A percentile compares a stretch with the other conserved stretches of the same genome.
phyloP scores from a whole-genome alignment of 192 early-diverging fungal species.

The Paraglomus brasilianum region DNA sequence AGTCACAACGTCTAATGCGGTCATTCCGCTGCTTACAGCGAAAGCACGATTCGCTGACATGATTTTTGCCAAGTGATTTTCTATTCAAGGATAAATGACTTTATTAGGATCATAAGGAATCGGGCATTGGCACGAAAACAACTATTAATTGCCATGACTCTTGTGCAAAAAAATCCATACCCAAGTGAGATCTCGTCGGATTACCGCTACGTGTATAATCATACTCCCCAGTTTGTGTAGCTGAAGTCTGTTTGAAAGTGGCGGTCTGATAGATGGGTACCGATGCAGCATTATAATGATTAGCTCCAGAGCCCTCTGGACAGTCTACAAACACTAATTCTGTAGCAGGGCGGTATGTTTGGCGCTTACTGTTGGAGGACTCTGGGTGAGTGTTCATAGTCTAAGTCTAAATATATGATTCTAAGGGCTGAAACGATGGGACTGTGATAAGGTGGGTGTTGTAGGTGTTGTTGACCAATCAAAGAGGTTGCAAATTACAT shows the following conservation, averaged over 20 bases:
- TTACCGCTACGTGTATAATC: conserved; percentile 98
- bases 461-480: too few species aligned
- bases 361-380: not conserved
- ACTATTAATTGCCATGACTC: not conserved
- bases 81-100: conserved; percentile 39
- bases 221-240: conserved; percentile 83
- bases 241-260: conserved; percentile 90
- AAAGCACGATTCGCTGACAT: conserved; percentile 87
- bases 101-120: not conserved
- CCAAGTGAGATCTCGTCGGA: conserved; percentile 91
- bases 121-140: not conserved
- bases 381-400: not conserved
- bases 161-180: conserved; percentile 36
- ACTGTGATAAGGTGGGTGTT: too few species aligned
- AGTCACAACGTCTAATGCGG: conserved; percentile 87
- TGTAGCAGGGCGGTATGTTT: conserved; percentile 66
- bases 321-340: conserved; percentile 75
- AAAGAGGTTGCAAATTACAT: too few species aligned
- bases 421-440: too few species aligned
- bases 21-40: conserved; percentile 91
- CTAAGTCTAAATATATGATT: not conserved
- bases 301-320: conserved; percentile 56
- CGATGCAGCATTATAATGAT: conserved; percentile 87
- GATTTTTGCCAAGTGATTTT: conserved; percentile 91
- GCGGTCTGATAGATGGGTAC: conserved; percentile 98